Evolutionary conservation across 2,329 filamentous ascomycete species (phyloP).

Genomic region (Ustulina deusta): DNA sequence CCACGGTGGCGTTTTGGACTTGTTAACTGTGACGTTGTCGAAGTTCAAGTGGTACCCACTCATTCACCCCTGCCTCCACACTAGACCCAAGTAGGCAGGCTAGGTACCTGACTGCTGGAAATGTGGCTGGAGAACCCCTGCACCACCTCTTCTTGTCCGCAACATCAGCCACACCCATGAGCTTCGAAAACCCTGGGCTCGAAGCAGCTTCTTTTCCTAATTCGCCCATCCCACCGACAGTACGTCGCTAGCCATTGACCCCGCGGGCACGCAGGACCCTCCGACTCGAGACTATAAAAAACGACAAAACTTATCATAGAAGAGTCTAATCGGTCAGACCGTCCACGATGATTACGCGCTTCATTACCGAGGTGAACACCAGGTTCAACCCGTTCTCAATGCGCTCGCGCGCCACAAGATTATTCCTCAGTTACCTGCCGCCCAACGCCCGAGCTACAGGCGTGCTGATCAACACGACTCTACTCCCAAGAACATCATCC

Average conservation of each 20-base stretch:
- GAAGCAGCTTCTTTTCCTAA: neutral
- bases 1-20: conserved; percentile 26
- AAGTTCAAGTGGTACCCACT: neutral
- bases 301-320: neutral
- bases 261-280: conserved; percentile 12
- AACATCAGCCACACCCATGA: conserved; percentile 36
- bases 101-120: neutral
- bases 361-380: conserved; percentile 86
- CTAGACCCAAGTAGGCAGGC: neutral
- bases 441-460: conserved; percentile 77
- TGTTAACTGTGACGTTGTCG: conserved; percentile 25
- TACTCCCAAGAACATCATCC: conserved; percentile 77
- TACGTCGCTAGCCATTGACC: conserved; percentile 8
- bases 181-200: conserved; percentile 27
- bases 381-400: conserved; percentile 93
- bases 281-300: neutral
- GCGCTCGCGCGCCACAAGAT: conserved; percentile 82
- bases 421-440: conserved; percentile 88
- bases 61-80: neutral
- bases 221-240: neutral
- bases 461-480: conserved; percentile 81
- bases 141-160: conserved; percentile 21
- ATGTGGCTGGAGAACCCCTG: conserved; percentile 1
- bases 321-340: conserved; percentile 6
- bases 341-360: conserved; percentile 80